Evolutionary conservation across 768 basidiomycete species (phyloP), one percentile per base, ranked within the genome.

Genomic region (Rubroboletus pulcherrimus): DNA sequence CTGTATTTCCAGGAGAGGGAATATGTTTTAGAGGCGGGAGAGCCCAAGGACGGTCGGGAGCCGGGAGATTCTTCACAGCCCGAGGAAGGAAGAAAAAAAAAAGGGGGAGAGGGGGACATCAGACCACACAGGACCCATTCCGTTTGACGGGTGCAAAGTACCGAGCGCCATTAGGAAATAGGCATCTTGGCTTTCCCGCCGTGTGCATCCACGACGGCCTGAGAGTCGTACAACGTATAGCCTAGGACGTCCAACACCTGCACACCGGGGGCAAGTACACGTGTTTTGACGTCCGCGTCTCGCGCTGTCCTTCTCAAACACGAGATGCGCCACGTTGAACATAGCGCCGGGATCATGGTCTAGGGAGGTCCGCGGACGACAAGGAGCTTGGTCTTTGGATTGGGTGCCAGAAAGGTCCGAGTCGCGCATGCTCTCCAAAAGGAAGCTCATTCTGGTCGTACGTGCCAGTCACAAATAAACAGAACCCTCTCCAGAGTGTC

Each of bases 291-390:
- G 19, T 51, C 42, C 41, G 54, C 34, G 30, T 54, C 56, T 17
- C 52, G 55, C 40, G 26, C 31, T 53, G 39, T 51, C 54, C 38
- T 46, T 56, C 41, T 55, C 51, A 38, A 54, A 53, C 38, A 53
- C 40, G 49, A 57, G 57, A 62, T 41, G 48, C 38, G 34, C 59
- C 55, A 60, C 21, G 35, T 26, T 56, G 51, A 47, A 45, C 43
- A 43, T 33, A 44, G 37, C 26, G 57, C 57, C 37, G 51, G 63
- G 37, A 58, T 49, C 38, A 61, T 39, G 15, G 53, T 54, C 44
- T 44, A 35, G n/a, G 52, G 53, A 55, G 57, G 57, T 61, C 59
- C 68, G 60, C 63, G 63, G 59, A 60, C 15, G 57, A 61, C 40
- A 49, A 49, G 66, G 57, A 60, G 35, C 53, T 55, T 67, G 51